These are phyloP conservation scores for Phialophora verrucosa DNA, from an alignment of 2,329 filamentous ascomycete species.

Conservation along the genomic window DNA sequence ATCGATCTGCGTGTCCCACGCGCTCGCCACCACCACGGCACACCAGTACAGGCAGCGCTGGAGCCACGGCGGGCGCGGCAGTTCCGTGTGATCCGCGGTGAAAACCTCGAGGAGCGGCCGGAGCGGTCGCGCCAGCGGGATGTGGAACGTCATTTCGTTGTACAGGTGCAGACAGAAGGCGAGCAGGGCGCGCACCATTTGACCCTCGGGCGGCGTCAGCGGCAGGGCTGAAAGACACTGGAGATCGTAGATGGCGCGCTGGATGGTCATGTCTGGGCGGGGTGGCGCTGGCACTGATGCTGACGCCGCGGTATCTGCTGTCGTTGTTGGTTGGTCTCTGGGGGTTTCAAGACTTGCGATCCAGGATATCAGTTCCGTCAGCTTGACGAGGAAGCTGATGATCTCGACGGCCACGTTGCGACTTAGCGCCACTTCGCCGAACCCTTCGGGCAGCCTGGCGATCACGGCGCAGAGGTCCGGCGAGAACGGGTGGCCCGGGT, in stretches of 20 bases:
- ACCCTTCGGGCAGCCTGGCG: slow-evolving; percentile 27
- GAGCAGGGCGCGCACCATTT: slow-evolving; percentile 23
- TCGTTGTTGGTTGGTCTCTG: background rate
- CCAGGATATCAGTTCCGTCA: slow-evolving; percentile 28
- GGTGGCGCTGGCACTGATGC: background rate
- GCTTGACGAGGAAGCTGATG: slow-evolving; percentile 27
- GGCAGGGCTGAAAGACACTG: slow-evolving; percentile 28
- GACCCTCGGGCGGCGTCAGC: slow-evolving; percentile 20
- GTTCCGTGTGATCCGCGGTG: slow-evolving; percentile 8
- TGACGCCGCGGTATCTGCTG: background rate
- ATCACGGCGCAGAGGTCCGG: slow-evolving; percentile 25
- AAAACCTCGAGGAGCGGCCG: slow-evolving; percentile 24
- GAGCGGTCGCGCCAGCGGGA: slow-evolving; percentile 28
- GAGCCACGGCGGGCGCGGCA: slow-evolving; percentile 23
- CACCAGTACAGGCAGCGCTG: slow-evolving; percentile 31
- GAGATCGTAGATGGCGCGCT: slow-evolving; percentile 32
- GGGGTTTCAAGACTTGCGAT: background rate
- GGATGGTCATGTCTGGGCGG: slow-evolving; percentile 23
- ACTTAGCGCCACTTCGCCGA: slow-evolving; percentile 27
- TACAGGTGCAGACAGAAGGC: slow-evolving; percentile 31
- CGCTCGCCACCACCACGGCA: slow-evolving; percentile 23
- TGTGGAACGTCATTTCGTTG: slow-evolving; percentile 27
- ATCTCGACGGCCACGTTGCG: slow-evolving; percentile 25
- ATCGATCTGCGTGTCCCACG: slow-evolving; percentile 30
- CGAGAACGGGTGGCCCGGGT: slow-evolving; percentile 27